phyloP scores from a whole-genome alignment of 2,329 filamentous ascomycete species.

The Xylaria sp. region DNA sequence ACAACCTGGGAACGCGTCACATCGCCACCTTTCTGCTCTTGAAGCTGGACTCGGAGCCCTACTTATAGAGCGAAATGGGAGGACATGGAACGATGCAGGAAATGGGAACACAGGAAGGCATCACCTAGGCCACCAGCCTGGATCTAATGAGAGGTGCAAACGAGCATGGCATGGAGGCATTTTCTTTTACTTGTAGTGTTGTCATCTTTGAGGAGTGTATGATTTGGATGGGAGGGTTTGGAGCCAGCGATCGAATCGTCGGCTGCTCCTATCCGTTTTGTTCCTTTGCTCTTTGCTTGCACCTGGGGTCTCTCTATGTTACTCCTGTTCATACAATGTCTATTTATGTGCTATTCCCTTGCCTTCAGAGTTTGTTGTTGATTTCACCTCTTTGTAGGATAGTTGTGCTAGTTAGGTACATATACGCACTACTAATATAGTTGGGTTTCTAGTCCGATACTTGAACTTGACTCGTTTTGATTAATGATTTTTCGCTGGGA shows the following conservation, averaged over 20 bases:
- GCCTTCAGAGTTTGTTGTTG: conserved; percentile 4
- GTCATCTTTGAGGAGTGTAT: conserved; percentile 12
- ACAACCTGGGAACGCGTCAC: conserved; percentile 11
- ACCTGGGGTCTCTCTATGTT: neutral
- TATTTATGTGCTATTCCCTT: neutral
- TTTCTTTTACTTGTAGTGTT: conserved; percentile 3
- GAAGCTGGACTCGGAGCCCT: conserved; percentile 48
- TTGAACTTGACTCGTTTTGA: neutral
- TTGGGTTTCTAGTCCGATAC: neutral
- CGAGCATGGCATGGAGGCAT: conserved; percentile 5
- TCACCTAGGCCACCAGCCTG: conserved; percentile 1
- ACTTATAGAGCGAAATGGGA: conserved; percentile 41
- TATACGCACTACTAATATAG: conserved; percentile 17
- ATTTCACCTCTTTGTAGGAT: conserved; percentile 15
- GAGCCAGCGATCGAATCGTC: conserved; percentile 10
- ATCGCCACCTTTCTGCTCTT: conserved; percentile 42
- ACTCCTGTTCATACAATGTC: neutral
- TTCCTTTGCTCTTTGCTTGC: conserved; percentile 18
- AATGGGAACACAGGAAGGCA: neutral
- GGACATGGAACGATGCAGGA: conserved; percentile 10
- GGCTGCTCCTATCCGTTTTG: conserved; percentile 19
- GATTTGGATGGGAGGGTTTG: conserved; percentile 11
- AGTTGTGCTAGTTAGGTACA: conserved; percentile 19
- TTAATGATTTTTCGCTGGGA: neutral
- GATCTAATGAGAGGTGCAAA: conserved; percentile 28